Evolutionary conservation across 371 early-diverging fungal genomes (phyloP).

Genomic region (Apophysomyces elegans): DNA sequence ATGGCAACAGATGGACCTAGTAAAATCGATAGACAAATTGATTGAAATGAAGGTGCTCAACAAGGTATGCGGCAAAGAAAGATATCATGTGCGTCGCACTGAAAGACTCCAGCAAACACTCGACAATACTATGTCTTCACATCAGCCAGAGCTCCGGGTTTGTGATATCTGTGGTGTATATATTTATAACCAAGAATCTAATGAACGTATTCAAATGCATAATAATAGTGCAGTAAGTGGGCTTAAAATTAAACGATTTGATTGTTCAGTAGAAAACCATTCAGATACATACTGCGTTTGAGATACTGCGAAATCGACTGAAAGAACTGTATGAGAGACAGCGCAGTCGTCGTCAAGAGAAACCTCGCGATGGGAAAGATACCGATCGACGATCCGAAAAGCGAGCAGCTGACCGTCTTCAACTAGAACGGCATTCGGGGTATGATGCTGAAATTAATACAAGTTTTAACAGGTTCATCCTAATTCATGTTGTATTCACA

Average conservation of each 20-base stretch:
- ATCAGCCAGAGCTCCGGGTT: not conserved
- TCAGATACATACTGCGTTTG: not conserved
- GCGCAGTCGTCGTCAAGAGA: not conserved
- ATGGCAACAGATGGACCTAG: not conserved
- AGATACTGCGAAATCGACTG: not conserved
- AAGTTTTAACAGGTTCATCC: not conserved
- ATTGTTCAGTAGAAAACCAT: not conserved
- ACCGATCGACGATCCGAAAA: not conserved
- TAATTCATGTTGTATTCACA: not conserved
- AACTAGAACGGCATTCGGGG: not conserved
- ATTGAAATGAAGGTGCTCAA: not conserved
- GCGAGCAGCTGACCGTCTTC: not conserved
- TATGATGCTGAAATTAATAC: not conserved
- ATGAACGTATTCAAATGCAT: not conserved
- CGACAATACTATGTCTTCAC: not conserved
- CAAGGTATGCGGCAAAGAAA: not conserved
- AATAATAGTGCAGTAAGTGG: not conserved
- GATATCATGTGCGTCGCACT: not conserved
- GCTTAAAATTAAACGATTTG: not conserved
- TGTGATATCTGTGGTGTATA: conserved; percentile 4
- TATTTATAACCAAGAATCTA: not conserved
- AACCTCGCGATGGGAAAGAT: not conserved
- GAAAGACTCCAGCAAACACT: not conserved
- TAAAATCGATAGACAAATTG: not conserved
- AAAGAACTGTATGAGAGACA: conserved; percentile 1